Percentiles rank a stretch among this genome's conserved stretches.
Conservation (phyloP, 202 grass and related monocot genomes). For the Schoenoplectus triqueter region DNA sequence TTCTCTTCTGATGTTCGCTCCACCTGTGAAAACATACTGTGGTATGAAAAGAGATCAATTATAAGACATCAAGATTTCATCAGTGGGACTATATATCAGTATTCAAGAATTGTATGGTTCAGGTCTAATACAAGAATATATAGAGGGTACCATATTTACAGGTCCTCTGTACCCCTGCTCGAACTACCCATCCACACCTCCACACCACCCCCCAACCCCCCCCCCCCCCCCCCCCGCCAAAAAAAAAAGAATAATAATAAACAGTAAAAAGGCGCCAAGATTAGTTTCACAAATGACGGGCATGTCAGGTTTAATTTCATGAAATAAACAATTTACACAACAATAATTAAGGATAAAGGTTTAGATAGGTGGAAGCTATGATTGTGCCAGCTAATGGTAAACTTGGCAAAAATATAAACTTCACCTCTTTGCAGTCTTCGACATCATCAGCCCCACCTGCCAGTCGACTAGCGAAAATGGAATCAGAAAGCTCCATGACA, state of each 20-base stretch:
- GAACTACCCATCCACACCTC: no score
- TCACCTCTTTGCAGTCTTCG: conserved; percentile 32
- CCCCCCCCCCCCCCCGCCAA: neutral
- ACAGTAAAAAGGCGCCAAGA: no score
- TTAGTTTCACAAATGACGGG: neutral
- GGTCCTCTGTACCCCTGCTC: no score
- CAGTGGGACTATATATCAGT: neutral
- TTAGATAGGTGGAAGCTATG: neutral
- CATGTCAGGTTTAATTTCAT: neutral
- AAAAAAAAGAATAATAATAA: neutral
- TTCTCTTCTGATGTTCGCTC: conserved; percentile 34
- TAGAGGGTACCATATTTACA: neutral
- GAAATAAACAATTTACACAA: neutral
- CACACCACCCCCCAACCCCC: no score
- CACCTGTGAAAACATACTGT: conserved; percentile 25
- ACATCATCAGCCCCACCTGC: conserved; percentile 43
- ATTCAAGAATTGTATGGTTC: neutral
- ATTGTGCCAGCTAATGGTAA: neutral
- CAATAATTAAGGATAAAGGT: neutral
- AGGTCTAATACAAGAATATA: neutral
- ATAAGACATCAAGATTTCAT: neutral
- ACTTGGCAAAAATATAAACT: neutral
- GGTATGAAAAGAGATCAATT: neutral
- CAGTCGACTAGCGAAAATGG: conserved; percentile 71
- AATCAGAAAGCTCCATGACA: conserved; percentile 59